phyloP scores from a whole-genome alignment of 2,329 filamentous ascomycete genomes.

The Trichophyton schoenleinii region DNA sequence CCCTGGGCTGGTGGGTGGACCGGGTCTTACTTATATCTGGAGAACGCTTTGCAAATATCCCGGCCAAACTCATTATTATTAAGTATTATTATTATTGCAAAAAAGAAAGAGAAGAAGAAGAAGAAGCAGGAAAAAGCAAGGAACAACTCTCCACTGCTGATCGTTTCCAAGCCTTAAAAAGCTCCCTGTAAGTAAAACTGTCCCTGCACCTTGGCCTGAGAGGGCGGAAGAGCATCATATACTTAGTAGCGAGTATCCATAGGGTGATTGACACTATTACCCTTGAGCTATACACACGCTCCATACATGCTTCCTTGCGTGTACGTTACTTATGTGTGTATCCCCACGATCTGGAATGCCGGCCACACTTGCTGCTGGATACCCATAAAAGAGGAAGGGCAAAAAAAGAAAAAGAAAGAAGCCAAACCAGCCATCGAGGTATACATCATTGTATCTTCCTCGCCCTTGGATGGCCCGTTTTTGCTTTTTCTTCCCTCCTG shows the following conservation, averaged over 20 bases:
- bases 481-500: neutral
- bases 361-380: neutral
- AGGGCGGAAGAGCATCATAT: neutral
- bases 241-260: no score
- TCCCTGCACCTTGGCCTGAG: constrained; percentile 2
- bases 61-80: neutral
- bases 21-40: neutral
- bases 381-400: neutral
- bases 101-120: neutral
- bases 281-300: neutral
- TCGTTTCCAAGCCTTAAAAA: constrained; percentile 4
- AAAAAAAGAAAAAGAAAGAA: no score
- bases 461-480: neutral
- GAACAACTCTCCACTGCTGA: constrained; percentile 1
- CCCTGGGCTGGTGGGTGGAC: constrained; percentile 1
- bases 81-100: neutral
- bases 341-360: constrained; percentile 2
- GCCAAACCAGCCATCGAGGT: no score
- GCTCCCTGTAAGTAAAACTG: constrained; percentile 1
- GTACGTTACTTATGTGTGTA: neutral
- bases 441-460: neutral
- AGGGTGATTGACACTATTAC: no score
- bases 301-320: neutral
- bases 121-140: neutral
- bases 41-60: neutral